Evolutionary conservation across 139 green algal genomes (phyloP).

Genomic region (Spirogloea muscicola): DNA sequence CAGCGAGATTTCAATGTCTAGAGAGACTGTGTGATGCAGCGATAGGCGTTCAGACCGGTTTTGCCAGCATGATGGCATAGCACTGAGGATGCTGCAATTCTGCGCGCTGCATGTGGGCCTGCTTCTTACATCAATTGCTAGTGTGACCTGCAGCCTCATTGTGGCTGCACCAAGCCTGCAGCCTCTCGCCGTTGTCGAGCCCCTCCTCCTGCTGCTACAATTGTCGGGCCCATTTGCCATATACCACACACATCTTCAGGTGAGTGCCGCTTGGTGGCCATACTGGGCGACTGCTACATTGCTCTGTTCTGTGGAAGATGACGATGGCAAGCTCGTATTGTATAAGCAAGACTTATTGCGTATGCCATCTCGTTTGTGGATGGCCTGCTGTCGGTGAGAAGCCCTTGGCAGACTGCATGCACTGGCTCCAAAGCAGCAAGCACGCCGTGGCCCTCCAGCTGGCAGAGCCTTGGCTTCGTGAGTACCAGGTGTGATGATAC

Average conservation of each 20-base stretch:
- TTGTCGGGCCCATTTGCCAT: conserved; percentile 44
- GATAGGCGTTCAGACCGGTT: too few species aligned
- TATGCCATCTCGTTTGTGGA: too few species aligned
- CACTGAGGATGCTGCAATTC: too few species aligned
- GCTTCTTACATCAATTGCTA: too few species aligned
- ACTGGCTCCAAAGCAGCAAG: conserved; percentile 17
- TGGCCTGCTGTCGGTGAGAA: conserved; percentile 10
- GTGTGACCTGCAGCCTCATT: conserved; percentile 43
- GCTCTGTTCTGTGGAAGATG: too few species aligned
- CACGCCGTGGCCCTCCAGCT: conserved; percentile 36
- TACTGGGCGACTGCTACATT: too few species aligned
- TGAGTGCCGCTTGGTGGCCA: too few species aligned
- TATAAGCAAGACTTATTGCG: too few species aligned
- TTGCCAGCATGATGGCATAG: too few species aligned
- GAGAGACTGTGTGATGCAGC: too few species aligned
- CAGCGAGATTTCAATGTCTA: background rate
- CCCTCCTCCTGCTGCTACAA: conserved; percentile 37
- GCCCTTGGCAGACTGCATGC: conserved; percentile 50
- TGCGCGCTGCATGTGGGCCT: too few species aligned
- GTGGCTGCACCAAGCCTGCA: conserved; percentile 37
- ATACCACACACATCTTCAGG: conserved; percentile 25
- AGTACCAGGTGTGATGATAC: conserved; percentile 44
- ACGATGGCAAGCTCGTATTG: too few species aligned
- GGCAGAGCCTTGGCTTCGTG: conserved; percentile 44
- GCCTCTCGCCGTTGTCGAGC: conserved; percentile 1